Conservation (phyloP, 805 yeast species). For the Metschnikowia santaceciliae region DNA sequence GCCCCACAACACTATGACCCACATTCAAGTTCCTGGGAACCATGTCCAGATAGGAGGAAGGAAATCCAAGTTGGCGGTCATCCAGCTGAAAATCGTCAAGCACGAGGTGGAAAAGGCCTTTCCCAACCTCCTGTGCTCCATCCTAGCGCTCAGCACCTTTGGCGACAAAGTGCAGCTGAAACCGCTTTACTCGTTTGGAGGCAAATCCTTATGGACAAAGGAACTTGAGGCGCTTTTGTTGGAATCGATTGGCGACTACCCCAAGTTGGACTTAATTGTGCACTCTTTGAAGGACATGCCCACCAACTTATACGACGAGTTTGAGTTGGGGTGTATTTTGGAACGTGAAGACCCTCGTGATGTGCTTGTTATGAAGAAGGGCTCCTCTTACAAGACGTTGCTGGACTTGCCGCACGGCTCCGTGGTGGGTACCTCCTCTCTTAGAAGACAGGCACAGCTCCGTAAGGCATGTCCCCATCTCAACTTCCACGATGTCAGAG, state of each 20-base stretch:
- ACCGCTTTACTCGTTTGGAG: constrained; percentile 93
- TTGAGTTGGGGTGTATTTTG: constrained; percentile 82
- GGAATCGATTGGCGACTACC: constrained; percentile 55
- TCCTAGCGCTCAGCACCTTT: constrained; percentile 75
- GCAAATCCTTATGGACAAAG: constrained; percentile 94
- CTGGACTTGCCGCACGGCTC: constrained; percentile 79
- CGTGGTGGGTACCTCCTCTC: constrained; percentile 90
- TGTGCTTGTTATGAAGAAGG: constrained; percentile 72
- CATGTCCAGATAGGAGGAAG: constrained; percentile 76
- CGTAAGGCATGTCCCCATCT: constrained; percentile 73
- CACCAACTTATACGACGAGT: constrained; percentile 83
- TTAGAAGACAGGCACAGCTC: constrained; percentile 90
- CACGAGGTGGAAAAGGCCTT: constrained; percentile 52
- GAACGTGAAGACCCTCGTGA: constrained; percentile 91
- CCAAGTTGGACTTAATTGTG: constrained; percentile 80
- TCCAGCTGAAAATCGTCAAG: constrained; percentile 76
- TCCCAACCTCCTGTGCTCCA: constrained; percentile 68
- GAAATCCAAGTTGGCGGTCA: constrained; percentile 80
- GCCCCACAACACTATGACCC: constrained; percentile 22
- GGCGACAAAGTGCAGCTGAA: constrained; percentile 85
- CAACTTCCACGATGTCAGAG: constrained; percentile 79
- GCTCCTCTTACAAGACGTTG: constrained; percentile 59
- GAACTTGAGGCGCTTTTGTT: constrained; percentile 81
- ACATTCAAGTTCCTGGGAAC: constrained; percentile 23
- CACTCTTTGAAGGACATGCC: constrained; percentile 95